phyloP scores from a whole-genome alignment of 768 basidiomycete species.

The Pleurotus citrinopileatus region DNA sequence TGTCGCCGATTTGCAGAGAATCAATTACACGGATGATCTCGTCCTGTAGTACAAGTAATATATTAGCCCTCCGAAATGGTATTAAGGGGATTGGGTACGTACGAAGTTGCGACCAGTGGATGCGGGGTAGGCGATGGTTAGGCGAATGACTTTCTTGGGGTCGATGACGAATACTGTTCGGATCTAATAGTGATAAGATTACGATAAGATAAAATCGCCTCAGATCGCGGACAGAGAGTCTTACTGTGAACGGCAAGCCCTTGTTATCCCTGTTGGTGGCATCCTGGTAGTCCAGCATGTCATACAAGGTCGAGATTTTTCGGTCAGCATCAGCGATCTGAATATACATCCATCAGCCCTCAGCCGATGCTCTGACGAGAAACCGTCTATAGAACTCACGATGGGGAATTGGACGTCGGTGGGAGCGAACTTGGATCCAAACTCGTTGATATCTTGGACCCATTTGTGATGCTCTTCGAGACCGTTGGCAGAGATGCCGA shows the following conservation, averaged over 20 bases:
- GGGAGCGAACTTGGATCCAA: slow-evolving; percentile 66
- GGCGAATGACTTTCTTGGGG: slow-evolving; percentile 91
- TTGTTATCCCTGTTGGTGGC: slow-evolving; percentile 83
- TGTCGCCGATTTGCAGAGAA: slow-evolving; percentile 86
- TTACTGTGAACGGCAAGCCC: slow-evolving; percentile 93
- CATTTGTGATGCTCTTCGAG: slow-evolving; percentile 83
- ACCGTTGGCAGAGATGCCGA: slow-evolving; percentile 90
- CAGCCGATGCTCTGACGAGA: neutral
- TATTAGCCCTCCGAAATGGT: too few relatives aligned
- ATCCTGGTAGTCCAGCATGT: slow-evolving; percentile 97
- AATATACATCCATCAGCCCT: neutral
- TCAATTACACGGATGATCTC: slow-evolving; percentile 26
- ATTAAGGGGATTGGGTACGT: neutral
- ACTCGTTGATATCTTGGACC: slow-evolving; percentile 86
- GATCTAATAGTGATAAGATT: slow-evolving; percentile 52
- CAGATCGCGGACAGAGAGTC: too few relatives aligned
- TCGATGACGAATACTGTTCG: slow-evolving; percentile 98
- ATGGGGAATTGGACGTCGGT: slow-evolving; percentile 91
- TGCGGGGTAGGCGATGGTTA: slow-evolving; percentile 90
- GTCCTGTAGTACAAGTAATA: too few relatives aligned
- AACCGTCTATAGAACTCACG: slow-evolving; percentile 26
- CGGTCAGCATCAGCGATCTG: slow-evolving; percentile 93
- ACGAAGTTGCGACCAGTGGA: slow-evolving; percentile 93
- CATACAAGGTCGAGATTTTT: slow-evolving; percentile 81
- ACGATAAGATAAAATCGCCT: neutral